Base-by-base conservation (phyloP, 2,329 filamentous ascomycete genomes). In the Fusarium continuum region DNA sequence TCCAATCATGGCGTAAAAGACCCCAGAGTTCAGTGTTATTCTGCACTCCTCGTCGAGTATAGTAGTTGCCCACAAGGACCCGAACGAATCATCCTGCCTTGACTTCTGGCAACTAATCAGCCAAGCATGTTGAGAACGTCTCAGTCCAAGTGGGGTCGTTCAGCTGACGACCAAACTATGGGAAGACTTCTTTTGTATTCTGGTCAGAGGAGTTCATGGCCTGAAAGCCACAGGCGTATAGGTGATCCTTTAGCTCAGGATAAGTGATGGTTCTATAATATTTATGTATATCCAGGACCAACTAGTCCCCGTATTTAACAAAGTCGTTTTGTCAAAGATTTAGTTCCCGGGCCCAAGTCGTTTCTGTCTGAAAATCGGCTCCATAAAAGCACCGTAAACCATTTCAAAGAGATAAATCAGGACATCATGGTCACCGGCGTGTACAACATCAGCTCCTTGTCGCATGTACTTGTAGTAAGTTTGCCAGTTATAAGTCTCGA, bases 331-430 rank as follows among this genome's bases (percentile, higher is more conserved):
- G 47, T 67, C 73, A 67, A 85, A 87, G 4, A 62, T 78, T 14
- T 52, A 72, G 13, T 73, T 80, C 14, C 81, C 77, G 1, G 82
- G 82, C 8, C 79, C 77, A 6, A 87, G 75, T 80, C 77, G 0
- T 76, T 77, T 8, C 81, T 82, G 3, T 76, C n/a, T 74, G 16
- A 83, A 79, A 6, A 87, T 77, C 7, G 84, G 83, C 1, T 78
- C 78, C 7, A 87, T 72, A 22, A 77, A 82, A 0, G 83, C 85
- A 70, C 87, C 85, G 73, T 79, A 88, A 70, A 81, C 79, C 17
- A 88, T 77, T 0, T 85, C 85, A 4, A 85, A 87, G 20, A 87
- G 77, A 72, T 87, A 84, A 60, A 88, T 83, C n/a, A 88, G 73
- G 3, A 83, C 73, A 47, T 80, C 71, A 0, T 80, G 74, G 70